Evolutionary conservation across 2,329 filamentous ascomycete genomes (phyloP).

Genomic region (Aspergillus sp.): DNA sequence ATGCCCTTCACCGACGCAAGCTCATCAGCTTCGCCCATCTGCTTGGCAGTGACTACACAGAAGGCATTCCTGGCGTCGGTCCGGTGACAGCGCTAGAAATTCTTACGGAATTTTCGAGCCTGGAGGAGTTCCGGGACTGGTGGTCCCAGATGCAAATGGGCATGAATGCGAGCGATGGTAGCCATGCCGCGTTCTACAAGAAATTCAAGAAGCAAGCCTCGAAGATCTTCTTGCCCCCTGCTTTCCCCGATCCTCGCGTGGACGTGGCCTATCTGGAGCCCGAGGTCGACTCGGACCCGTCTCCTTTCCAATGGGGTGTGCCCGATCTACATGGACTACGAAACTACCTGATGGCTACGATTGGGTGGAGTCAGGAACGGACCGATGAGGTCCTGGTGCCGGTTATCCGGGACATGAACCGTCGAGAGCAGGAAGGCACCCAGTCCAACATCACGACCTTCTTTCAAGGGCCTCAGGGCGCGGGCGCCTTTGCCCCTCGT

Average conservation of each 20-base stretch:
- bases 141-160: constrained; percentile 78
- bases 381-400: constrained; percentile 96
- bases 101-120: constrained; percentile 75
- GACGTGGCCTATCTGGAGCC: constrained; percentile 80
- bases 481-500: constrained; percentile 67
- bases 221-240: constrained; percentile 79
- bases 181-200: constrained; percentile 66
- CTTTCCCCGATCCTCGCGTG: constrained; percentile 76
- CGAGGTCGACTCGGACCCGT: constrained; percentile 75
- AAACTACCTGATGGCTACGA: constrained; percentile 81
- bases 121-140: constrained; percentile 82
- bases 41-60: constrained; percentile 90
- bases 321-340: constrained; percentile 85
- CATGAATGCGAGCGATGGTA: constrained; percentile 55
- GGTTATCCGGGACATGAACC: constrained; percentile 94
- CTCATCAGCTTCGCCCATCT: constrained; percentile 89
- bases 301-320: constrained; percentile 90
- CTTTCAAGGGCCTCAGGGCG: constrained; percentile 65
- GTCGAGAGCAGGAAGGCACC: constrained; percentile 80
- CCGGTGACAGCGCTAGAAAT: constrained; percentile 95
- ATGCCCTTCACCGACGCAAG: constrained; percentile 79
- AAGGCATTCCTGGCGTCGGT: constrained; percentile 84
- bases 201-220: constrained; percentile 83
- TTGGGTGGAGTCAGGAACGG: constrained; percentile 87
- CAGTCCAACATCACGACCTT: constrained; percentile 95